A percentile compares a stretch with the other conserved stretches of the same genome.
These are phyloP conservation scores for Dioszegia crocea DNA, from an alignment of 768 basidiomycete species.

Conservation along the genomic window DNA sequence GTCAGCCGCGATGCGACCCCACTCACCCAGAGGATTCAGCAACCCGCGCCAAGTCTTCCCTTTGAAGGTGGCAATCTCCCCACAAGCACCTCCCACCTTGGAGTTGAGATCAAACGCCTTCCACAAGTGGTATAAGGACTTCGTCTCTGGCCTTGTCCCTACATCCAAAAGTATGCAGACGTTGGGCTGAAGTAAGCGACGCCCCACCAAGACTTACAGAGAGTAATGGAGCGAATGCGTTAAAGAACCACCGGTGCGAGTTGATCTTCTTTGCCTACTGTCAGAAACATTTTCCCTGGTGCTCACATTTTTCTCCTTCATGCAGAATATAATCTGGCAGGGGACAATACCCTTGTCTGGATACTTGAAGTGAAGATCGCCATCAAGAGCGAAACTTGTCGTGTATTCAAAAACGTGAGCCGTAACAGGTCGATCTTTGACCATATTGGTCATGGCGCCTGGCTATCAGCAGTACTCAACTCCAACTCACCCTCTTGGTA, in stretches of 20 bases:
- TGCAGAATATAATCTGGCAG: constrained; percentile 72
- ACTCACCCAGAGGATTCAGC: constrained; percentile 65
- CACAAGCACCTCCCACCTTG: constrained; percentile 91
- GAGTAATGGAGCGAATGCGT: constrained; percentile 77
- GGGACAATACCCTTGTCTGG: constrained; percentile 77
- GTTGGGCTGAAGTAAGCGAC: constrained; percentile 64
- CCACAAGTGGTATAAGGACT: constrained; percentile 90
- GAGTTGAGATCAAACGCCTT: constrained; percentile 68
- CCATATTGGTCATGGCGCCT: constrained; percentile 59
- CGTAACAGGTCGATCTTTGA: constrained; percentile 69
- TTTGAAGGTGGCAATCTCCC: constrained; percentile 89
- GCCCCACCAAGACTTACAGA: constrained; percentile 55
- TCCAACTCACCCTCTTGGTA: constrained; percentile 45
- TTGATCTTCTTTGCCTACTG: constrained; percentile 83
- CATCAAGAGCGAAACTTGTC: constrained; percentile 49
- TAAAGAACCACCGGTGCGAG: constrained; percentile 95
- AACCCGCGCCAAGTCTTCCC: constrained; percentile 78
- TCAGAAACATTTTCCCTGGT: neutral
- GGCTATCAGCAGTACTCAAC: constrained; percentile 4
- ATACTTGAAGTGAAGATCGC: constrained; percentile 48
- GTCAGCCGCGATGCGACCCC: neutral
- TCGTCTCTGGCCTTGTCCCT: constrained; percentile 80
- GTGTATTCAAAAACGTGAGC: constrained; percentile 79
- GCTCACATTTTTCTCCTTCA: constrained; percentile 67
- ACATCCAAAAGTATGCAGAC: constrained; percentile 90